Evolutionary conservation across 768 basidiomycete genomes (phyloP), one percentile per base, ranked within the genome.

Genomic region (Podaxis sp.): DNA sequence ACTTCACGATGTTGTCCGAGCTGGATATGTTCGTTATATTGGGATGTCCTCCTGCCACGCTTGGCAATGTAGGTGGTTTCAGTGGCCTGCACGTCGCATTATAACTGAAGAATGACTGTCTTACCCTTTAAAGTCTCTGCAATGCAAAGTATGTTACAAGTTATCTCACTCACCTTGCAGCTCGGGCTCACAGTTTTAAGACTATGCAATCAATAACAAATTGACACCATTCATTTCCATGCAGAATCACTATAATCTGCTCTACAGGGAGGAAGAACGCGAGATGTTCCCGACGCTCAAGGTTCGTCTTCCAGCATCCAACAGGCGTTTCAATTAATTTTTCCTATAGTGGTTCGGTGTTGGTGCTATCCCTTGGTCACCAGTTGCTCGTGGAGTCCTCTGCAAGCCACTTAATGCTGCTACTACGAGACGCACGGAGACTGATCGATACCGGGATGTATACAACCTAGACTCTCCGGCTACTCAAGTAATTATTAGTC

Each of bases 181-280:
- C 19, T 36, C 60, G 22, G 7, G 28, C 51, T 42, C 28, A 30
- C 40, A 2, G 7, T 19, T n/a, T 46, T 4, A 36, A 86, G 85
- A 84, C 68, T 87, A 87, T 67, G 87, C 86, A 0, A 82, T 87
- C 59, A 69, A 78, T 42, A 82, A 88, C 73, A 79, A 80, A 7
- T 71, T 85, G 2, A 84, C 82, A 0, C 83, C 81, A 2, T 87
- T 88, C 74, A 83, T 88, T 64, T 84, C 84, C 1, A 87, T 89
- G 86, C 87, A 88, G 73, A 88, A 88, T 67, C 83, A 85, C 66
- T 81, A 88, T 69, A 84, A 72, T 63, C 71, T 86, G 22, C 66
- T 84, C 11, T 89, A 89, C 67, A 76, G 87, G 8, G 87, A 89
- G 68, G 87, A 89, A 69, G 87, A 85, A 65, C 74, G 84, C 0